These are phyloP conservation scores for Fusarium xyrophilum DNA, from an alignment of 2,329 filamentous ascomycete species.

Conservation along the genomic window DNA sequence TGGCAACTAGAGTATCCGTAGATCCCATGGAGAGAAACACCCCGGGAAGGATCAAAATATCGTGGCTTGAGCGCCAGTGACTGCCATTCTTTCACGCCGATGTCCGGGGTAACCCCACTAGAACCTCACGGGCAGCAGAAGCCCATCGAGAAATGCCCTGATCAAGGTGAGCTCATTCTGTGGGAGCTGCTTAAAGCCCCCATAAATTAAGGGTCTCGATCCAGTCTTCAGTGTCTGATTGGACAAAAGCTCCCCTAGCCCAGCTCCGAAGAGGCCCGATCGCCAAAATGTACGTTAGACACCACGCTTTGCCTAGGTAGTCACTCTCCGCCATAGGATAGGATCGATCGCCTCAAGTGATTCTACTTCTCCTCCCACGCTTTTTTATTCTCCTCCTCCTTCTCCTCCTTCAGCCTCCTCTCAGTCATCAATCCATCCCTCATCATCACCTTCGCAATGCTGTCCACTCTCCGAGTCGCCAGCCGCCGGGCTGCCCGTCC, in stretches of 20 bases:
- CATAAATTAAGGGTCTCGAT: constrained; percentile 34
- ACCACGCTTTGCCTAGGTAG: constrained; percentile 33
- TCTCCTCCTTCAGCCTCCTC: constrained; percentile 21
- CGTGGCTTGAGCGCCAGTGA: constrained; percentile 14
- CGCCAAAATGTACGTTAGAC: constrained; percentile 33
- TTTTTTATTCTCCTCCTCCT: constrained; percentile 20
- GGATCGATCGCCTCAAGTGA: constrained; percentile 38
- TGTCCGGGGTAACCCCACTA: constrained; percentile 43
- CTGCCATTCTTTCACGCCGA: constrained; percentile 34
- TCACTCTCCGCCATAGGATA: constrained; percentile 39
- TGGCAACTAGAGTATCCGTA: neutral
- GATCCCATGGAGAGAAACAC: neutral
- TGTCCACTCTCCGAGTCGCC: constrained; percentile 62
- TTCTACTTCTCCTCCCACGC: constrained; percentile 17
- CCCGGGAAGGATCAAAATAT: neutral
- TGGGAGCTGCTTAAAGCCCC: constrained; percentile 14
- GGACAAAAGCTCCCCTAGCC: constrained; percentile 20
- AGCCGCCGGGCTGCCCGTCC: constrained; percentile 57
- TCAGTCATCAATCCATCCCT: constrained; percentile 14
- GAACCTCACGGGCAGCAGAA: constrained; percentile 13
- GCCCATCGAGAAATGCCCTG: constrained; percentile 26
- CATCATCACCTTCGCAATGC: constrained; percentile 53
- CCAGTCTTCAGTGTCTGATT: constrained; percentile 21
- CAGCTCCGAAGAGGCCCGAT: constrained; percentile 38
- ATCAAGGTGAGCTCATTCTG: constrained; percentile 32